These are phyloP conservation scores for Cladosporium sp. DNA, from an alignment of 2,329 filamentous ascomycete genomes.

Conservation along the genomic window DNA sequence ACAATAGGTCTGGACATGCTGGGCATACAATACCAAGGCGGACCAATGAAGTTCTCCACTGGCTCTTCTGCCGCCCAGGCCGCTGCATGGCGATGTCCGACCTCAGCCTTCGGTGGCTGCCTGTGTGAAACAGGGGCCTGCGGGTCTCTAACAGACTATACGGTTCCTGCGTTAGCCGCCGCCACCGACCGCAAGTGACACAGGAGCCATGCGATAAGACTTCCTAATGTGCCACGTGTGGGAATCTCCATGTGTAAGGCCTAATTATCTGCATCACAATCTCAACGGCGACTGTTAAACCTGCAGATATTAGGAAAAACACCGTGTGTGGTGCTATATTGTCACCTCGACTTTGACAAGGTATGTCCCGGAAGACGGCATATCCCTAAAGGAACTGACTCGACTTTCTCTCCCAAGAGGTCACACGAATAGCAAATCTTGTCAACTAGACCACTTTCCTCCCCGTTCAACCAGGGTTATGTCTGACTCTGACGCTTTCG, in stretches of 20 bases:
- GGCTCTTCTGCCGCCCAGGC: background rate
- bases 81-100: background rate
- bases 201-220: too few species aligned
- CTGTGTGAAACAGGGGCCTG: conserved; percentile 8
- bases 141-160: background rate
- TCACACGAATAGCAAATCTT: background rate
- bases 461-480: conserved; percentile 3
- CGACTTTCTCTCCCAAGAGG: background rate
- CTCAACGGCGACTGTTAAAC: background rate
- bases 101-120: background rate
- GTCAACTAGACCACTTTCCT: background rate
- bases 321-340: too few species aligned
- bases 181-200: background rate
- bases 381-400: too few species aligned
- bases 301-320: background rate
- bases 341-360: too few species aligned
- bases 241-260: too few species aligned
- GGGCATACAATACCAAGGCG: background rate
- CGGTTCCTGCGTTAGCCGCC: conserved; percentile 12
- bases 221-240: too few species aligned
- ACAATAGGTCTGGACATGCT: conserved; percentile 5
- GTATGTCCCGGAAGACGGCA: too few species aligned
- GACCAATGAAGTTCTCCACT: conserved; percentile 6
- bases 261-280: too few species aligned
- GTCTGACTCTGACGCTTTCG: conserved; percentile 8